These are phyloP conservation scores for Diaporthe vaccinii DNA, from an alignment of 2,329 filamentous ascomycete species.

Conservation along the genomic window DNA sequence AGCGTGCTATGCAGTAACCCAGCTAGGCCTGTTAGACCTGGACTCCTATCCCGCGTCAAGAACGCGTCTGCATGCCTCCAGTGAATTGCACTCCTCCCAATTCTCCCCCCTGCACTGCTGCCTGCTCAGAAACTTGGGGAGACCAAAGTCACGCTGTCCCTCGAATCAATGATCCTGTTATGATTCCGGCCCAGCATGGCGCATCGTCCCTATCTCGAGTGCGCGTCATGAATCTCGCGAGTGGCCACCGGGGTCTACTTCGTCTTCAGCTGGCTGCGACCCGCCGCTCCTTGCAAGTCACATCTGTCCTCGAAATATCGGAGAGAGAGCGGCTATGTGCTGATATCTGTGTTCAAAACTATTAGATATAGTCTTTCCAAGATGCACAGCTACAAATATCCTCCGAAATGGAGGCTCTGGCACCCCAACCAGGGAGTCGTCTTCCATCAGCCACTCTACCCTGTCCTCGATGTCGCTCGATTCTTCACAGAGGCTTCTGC, in stretches of 20 bases:
- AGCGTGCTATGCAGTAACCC: constrained; percentile 29
- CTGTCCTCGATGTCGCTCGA: constrained; percentile 41
- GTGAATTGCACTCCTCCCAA: constrained; percentile 1
- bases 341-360: not conserved
- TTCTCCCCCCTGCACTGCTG: constrained; percentile 37
- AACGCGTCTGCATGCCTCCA: constrained; percentile 31
- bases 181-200: constrained; percentile 40
- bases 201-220: constrained; percentile 32
- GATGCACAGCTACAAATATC: constrained; percentile 39
- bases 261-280: constrained; percentile 31
- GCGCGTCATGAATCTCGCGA: constrained; percentile 36
- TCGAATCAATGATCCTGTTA: constrained; percentile 34
- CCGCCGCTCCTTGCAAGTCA: constrained; percentile 38
- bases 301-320: not conserved
- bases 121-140: constrained; percentile 22
- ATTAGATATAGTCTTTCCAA: constrained; percentile 30
- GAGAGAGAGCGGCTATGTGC: not conserved
- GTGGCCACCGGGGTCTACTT: constrained; percentile 33
- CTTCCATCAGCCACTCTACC: constrained; percentile 49
- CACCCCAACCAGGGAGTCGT: constrained; percentile 54
- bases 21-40: no score
- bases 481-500: constrained; percentile 40
- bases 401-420: constrained; percentile 51
- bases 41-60: constrained; percentile 23
- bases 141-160: constrained; percentile 14